These are phyloP conservation scores for Plasmodium coatneyi DNA, from an alignment of 169 alveolate species.

Conservation along the genomic window DNA sequence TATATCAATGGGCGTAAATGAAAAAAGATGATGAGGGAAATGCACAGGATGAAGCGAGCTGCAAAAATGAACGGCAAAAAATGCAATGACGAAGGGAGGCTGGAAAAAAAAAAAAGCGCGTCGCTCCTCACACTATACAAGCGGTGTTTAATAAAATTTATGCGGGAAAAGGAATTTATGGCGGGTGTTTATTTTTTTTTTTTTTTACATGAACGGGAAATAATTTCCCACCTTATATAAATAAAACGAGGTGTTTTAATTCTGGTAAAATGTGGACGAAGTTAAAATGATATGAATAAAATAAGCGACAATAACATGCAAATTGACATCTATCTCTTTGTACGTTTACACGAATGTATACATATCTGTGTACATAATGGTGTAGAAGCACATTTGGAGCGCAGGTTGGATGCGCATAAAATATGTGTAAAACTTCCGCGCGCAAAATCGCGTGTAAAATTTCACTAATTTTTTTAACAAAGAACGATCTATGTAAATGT, in stretches of 20 bases:
- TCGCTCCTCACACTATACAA: not conserved
- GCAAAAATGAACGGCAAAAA: not conserved
- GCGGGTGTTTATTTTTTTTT: not conserved
- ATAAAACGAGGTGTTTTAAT: not conserved
- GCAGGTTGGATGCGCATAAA: not conserved
- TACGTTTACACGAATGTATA: not conserved
- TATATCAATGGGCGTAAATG: not conserved
- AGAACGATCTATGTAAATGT: not conserved
- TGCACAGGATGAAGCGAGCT: not conserved
- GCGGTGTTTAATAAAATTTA: not conserved
- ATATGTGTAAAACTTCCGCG: not conserved
- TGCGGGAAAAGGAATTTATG: not conserved
- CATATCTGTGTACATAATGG: not conserved
- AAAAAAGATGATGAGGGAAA: not conserved
- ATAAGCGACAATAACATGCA: not conserved
- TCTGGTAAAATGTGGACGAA: not conserved
- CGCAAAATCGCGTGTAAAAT: not conserved
- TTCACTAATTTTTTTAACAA: not conserved
- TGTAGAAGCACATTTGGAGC: not conserved
- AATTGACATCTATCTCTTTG: not conserved
- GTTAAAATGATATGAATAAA: not conserved
- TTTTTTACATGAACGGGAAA: not conserved
- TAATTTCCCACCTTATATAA: not conserved
- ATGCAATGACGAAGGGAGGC: not conserved
- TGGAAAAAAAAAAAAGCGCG: not conserved